A percentile compares a stretch with the other conserved stretches of the same genome.
Evolutionary conservation across 2,329 filamentous ascomycete species (phyloP).

Genomic region (Epichloe glyceriae): DNA sequence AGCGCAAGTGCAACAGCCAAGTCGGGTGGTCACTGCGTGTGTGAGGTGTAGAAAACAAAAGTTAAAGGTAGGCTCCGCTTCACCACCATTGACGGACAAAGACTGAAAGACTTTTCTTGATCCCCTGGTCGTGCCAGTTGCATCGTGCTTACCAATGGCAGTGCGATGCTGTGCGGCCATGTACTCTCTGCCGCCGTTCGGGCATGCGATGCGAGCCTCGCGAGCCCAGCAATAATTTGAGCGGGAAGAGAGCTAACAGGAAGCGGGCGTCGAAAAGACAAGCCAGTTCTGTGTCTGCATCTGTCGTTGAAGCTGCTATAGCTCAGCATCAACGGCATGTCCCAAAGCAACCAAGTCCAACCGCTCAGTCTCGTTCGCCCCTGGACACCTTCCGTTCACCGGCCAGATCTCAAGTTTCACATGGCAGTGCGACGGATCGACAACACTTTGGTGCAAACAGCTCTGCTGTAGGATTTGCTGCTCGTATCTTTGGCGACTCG

Average conservation of each 20-base stretch:
- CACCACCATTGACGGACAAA: neutral
- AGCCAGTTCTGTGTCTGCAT: neutral
- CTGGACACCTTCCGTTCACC: neutral
- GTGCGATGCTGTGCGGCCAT: conserved; percentile 2
- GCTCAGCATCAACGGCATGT: neutral
- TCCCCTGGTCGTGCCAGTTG: neutral
- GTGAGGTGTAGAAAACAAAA: conserved; percentile 4
- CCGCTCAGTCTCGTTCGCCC: neutral
- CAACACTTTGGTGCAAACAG: conserved; percentile 3
- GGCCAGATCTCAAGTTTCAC: neutral
- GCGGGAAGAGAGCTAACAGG: neutral
- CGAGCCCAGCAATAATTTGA: neutral
- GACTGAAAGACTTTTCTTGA: neutral
- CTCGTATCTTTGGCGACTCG: conserved; percentile 2
- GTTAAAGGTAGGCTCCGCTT: conserved; percentile 1
- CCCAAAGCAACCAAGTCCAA: neutral
- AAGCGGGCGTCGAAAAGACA: neutral
- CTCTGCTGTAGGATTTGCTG: conserved; percentile 2
- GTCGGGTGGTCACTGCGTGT: conserved; percentile 1
- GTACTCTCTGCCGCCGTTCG: conserved; percentile 2
- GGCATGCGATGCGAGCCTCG: conserved; percentile 2
- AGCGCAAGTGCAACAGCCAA: neutral
- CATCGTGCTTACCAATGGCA: neutral
- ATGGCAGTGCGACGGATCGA: neutral
- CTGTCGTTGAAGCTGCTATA: neutral